These are phyloP conservation scores for Rhizoclosmatium sp. DNA, from an alignment of 192 early-diverging fungal species.

Conservation along the genomic window DNA sequence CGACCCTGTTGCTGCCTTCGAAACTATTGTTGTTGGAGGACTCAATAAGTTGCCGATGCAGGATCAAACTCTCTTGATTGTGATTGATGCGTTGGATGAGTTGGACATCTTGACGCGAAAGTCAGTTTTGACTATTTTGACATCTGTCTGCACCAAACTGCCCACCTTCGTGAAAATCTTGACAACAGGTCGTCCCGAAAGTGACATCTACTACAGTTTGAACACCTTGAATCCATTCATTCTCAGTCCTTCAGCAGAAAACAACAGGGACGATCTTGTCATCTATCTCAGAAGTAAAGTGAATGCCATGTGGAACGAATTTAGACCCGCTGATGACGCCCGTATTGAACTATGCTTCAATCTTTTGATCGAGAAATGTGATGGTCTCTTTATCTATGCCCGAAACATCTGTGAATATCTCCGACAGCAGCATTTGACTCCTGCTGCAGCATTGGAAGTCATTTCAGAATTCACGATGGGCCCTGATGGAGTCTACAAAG, in stretches of 20 bases:
- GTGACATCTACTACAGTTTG: constrained; percentile 33
- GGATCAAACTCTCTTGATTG: constrained; percentile 19
- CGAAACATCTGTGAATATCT: no score
- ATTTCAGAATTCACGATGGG: neutral
- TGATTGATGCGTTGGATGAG: constrained; percentile 43
- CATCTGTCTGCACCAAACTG: neutral
- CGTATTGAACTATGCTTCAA: no score
- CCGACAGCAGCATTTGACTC: no score
- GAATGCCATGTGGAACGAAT: neutral
- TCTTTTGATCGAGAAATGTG: no score
- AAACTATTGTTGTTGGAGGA: neutral
- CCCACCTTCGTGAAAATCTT: constrained; percentile 32
- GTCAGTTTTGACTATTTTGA: constrained; percentile 16
- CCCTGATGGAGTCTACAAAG: constrained; percentile 2
- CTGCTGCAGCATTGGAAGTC: no score
- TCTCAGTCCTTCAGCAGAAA: constrained; percentile 4
- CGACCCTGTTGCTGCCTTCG: neutral
- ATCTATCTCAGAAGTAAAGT: neutral
- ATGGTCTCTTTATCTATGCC: no score
- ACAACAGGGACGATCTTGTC: constrained; percentile 15
- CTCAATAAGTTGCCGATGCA: neutral
- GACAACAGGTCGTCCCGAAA: constrained; percentile 32
- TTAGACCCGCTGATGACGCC: no score
- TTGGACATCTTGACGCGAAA: constrained; percentile 4
- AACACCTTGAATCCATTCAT: neutral